A percentile compares a stretch with the other conserved stretches of the same genome.
Evolutionary conservation across 805 yeast genomes (phyloP).

Genomic region (Yarrowia bubula): DNA sequence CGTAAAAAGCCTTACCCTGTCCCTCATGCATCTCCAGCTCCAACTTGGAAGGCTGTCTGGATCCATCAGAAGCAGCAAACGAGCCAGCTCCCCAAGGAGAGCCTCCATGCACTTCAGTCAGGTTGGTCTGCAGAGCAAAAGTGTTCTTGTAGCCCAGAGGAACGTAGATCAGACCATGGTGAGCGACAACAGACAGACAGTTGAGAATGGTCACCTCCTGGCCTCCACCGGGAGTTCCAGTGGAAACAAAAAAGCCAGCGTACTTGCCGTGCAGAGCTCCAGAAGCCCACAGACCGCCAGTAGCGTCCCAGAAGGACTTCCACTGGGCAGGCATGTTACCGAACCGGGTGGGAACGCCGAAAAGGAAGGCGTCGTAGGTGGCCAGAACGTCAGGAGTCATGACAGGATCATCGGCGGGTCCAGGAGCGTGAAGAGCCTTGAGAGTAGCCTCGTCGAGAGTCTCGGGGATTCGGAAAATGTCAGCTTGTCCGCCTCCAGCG

Average conservation of each 20-base stretch:
- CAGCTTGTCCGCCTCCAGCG: slow-evolving; percentile 66
- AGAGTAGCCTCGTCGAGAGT: slow-evolving; percentile 66
- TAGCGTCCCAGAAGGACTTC: slow-evolving; percentile 69
- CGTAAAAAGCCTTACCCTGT: slow-evolving; percentile 68
- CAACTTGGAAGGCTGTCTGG: slow-evolving; percentile 60
- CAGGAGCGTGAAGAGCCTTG: slow-evolving; percentile 61
- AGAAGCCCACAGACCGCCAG: slow-evolving; percentile 72
- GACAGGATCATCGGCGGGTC: slow-evolving; percentile 47
- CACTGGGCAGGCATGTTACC: slow-evolving; percentile 77
- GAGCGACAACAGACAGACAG: slow-evolving; percentile 58
- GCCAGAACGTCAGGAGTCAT: slow-evolving; percentile 50
- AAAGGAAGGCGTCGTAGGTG: slow-evolving; percentile 68
- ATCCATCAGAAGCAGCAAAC: slow-evolving; percentile 71
- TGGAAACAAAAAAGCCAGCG: slow-evolving; percentile 68
- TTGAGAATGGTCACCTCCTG: slow-evolving; percentile 66
- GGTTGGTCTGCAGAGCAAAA: slow-evolving; percentile 53
- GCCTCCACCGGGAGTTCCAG: slow-evolving; percentile 76
- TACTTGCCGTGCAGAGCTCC: slow-evolving; percentile 71
- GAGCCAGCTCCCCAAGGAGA: slow-evolving; percentile 89
- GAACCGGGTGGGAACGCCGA: slow-evolving; percentile 78
- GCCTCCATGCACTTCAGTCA: slow-evolving; percentile 73
- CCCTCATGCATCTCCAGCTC: slow-evolving; percentile 62
- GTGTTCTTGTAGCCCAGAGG: slow-evolving; percentile 71
- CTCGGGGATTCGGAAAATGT: slow-evolving; percentile 77
- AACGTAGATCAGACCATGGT: slow-evolving; percentile 74